Base-by-base conservation (phyloP, 768 basidiomycete species). In the Lepiota brunneoincarnata region DNA sequence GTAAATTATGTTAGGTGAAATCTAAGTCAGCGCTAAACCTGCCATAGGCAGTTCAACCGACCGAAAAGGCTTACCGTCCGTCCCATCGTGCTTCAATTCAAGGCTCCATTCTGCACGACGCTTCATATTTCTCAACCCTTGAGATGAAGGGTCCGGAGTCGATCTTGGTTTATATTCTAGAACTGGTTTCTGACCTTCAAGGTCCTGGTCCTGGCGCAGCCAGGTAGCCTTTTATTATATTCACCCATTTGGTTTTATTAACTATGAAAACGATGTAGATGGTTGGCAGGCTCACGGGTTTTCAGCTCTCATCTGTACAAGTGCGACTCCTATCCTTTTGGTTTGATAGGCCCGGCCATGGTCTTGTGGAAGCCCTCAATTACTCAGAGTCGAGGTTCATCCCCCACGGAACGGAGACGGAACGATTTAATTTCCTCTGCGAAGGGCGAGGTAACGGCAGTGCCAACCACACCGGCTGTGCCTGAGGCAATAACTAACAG, bases 51-150 rank as follows among this genome's bases (percentile, higher is more conserved):
- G 71, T 87, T 2, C 83, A 83, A 2, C 94, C 96, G 0, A 94
- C 94, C 0, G 91, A 95, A 64, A 99, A 98, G 64, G 79, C 92
- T 0, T 96, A 89, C 66, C 82, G 97, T 17, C 87, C 96, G 0
- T 94, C 95, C 1, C 88, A 97, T 69, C 83, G 96, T 26, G 94
- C 97, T 2, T 82, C 92, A 1, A 68, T 87, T 9, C 91, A 93
- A 57, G 90, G 86, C 4, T 86, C 87, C 1, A 93, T 97, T 50
- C 68, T 96, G 1, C 92, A 95, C 52, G 96, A 99, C 62, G 88
- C 90, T 0, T 94, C 92, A 2, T 98, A 98, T 68, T 82, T 78
- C 59, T 83, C 84, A 0, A 74, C 86, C 2, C 76, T 94, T 24
- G 89, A 95, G 65, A 64, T 98, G 5, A 78, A 76, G 47, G 93